These are phyloP conservation scores for Kodamaea ohmeri DNA, from an alignment of 1,139 yeast genomes.

Conservation along the genomic window DNA sequence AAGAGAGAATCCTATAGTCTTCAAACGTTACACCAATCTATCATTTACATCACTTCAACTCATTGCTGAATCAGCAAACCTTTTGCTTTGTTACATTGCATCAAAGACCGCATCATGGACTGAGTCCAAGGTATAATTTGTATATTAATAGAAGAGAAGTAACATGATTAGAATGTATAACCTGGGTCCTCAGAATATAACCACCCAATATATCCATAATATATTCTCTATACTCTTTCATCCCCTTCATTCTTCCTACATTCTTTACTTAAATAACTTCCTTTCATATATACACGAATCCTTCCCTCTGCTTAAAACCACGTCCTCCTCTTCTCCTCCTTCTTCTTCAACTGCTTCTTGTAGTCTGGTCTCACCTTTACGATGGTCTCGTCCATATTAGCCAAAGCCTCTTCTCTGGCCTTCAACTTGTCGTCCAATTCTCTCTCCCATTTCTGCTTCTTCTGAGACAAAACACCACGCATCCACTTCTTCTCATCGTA, in stretches of 20 bases:
- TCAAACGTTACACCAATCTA: too few species aligned
- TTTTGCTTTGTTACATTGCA: too few species aligned
- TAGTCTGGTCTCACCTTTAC: conserved; percentile 62
- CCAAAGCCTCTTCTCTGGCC: conserved; percentile 64
- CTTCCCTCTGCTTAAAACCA: conserved; percentile 32
- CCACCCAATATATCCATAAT: too few species aligned
- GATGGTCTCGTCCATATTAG: conserved; percentile 70
- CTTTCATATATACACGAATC: conserved; percentile 3
- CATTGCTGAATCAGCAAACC: too few species aligned
- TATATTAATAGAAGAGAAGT: too few species aligned
- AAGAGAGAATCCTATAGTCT: too few species aligned
- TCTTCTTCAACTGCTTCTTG: conserved; percentile 54
- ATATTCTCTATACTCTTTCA: too few species aligned
- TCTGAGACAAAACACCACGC: conserved; percentile 76
- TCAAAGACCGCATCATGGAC: too few species aligned
- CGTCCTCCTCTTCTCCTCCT: conserved; percentile 43
- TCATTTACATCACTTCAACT: too few species aligned
- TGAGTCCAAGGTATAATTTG: too few species aligned
- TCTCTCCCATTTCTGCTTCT: conserved; percentile 80
- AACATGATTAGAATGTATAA: too few species aligned
- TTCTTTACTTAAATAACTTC: background rate
- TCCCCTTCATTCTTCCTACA: background rate
- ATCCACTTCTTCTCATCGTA: conserved; percentile 66
- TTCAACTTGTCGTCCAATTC: conserved; percentile 59
- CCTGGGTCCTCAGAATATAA: too few species aligned